A percentile compares a stretch with the other conserved stretches of the same genome.
Evolutionary conservation across 2,329 filamentous ascomycete species (phyloP).

Genomic region (Fusarium euwallaceae): DNA sequence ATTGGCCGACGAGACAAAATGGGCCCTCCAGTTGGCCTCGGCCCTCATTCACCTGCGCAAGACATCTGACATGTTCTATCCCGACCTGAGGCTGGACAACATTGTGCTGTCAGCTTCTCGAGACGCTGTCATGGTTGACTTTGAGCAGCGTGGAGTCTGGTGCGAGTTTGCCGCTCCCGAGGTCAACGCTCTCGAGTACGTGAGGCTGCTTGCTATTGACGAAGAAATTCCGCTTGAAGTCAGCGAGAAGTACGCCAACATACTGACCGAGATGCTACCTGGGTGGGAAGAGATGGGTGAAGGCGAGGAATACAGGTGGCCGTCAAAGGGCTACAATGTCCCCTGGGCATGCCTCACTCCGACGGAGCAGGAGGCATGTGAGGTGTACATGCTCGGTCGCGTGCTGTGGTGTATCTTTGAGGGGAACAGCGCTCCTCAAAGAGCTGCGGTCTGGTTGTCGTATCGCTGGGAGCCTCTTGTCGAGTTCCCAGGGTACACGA

Average conservation of each 20-base stretch:
- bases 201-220: slow-evolving; percentile 66
- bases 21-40: slow-evolving; percentile 66
- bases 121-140: slow-evolving; percentile 70
- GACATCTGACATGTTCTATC: slow-evolving; percentile 64
- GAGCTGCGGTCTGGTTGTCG: slow-evolving; percentile 69
- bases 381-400: slow-evolving; percentile 73
- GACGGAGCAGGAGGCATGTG: slow-evolving; percentile 67
- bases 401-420: slow-evolving; percentile 75
- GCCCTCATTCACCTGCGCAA: slow-evolving; percentile 65
- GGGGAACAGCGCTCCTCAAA: slow-evolving; percentile 69
- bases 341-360: slow-evolving; percentile 67
- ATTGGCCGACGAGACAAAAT: slow-evolving; percentile 62
- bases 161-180: slow-evolving; percentile 72
- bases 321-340: slow-evolving; percentile 65
- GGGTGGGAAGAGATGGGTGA: slow-evolving; percentile 58
- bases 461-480: slow-evolving; percentile 68
- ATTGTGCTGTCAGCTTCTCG: slow-evolving; percentile 63
- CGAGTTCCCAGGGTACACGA: slow-evolving; percentile 67
- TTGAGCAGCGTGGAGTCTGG: slow-evolving; percentile 74
- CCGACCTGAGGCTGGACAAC: slow-evolving; percentile 72
- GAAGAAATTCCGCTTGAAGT: slow-evolving; percentile 58
- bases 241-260: slow-evolving; percentile 55
- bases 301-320: slow-evolving; percentile 62
- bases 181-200: slow-evolving; percentile 70
- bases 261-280: slow-evolving; percentile 61